Base-by-base conservation (phyloP, 2,329 filamentous ascomycete genomes). In the Fusarium irregulare region DNA sequence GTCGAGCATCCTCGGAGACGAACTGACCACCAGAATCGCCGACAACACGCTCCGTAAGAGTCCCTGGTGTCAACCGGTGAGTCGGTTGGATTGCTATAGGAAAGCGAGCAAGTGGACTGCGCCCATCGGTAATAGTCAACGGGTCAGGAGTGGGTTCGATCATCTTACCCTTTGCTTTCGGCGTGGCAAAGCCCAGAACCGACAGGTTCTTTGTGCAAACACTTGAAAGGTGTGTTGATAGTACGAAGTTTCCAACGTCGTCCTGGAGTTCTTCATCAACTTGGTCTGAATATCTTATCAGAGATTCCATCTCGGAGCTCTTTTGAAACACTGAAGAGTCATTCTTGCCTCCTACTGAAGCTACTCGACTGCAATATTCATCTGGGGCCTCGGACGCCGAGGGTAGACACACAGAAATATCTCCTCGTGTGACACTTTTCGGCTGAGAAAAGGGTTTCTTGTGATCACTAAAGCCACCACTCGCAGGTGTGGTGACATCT, bases 31-130 rank as follows among this genome's bases (percentile, higher is more conserved):
- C 75, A n/a, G 72, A 73, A 34, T 66, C 64, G 34, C 64, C 70
- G 21, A 77, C 63, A 16, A 77, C 59, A 18, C 69, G 72, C 23
- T 64, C 66, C 21, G 71, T 60, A 16, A 76, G 56, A 20, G 67
- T 70, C n/a, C 67, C 60, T 25, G 76, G 69, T 7, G 75, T 77
- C 16, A 76, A 65, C 18, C 75, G 71, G 18, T 71, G 63, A 25
- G 57, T 67, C 46, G 64, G 66, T 21, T 73, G 60, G 18, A 68
- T 53, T n/a, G 66, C 56, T n/a, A 77, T 77, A 7, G 76, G 75
- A n/a, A 77, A 77, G 34, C 71, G 74, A 23, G 71, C 74, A 46
- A 77, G 44, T 6, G 75, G 73, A 6, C 73, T 75, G 20, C 45
- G 56, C n/a, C 54, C 48, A 16, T 68, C 68, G 6, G 66, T 21